Conservation (phyloP, 1,139 yeast genomes). For the Candida sp. region DNA sequence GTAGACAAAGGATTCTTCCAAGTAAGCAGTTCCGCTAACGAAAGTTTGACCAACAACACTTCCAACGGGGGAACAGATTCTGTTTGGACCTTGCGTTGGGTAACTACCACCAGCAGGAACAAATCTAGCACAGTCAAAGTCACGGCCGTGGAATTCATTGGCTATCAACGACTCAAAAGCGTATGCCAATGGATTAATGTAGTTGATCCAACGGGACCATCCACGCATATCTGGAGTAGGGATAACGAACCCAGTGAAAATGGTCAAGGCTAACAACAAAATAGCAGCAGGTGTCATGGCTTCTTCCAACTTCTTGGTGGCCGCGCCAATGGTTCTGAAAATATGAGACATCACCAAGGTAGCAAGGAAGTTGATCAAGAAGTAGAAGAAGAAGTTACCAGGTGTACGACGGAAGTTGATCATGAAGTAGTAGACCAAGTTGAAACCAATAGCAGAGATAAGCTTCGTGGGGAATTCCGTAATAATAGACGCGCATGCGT, state of each 20-base stretch:
- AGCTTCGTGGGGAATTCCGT: constrained; percentile 64
- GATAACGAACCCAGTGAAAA: constrained; percentile 64
- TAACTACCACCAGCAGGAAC: constrained; percentile 56
- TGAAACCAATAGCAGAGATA: constrained; percentile 46
- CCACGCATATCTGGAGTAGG: constrained; percentile 62
- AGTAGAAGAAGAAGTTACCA: constrained; percentile 64
- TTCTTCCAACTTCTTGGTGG: constrained; percentile 56
- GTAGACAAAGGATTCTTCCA: constrained; percentile 51
- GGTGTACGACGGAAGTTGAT: constrained; percentile 57
- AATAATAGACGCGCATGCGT: constrained; percentile 60
- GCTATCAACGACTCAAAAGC: constrained; percentile 60
- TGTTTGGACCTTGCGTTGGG: constrained; percentile 18
- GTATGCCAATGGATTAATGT: constrained; percentile 59
- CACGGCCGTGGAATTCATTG: constrained; percentile 55
- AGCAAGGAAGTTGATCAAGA: constrained; percentile 44
- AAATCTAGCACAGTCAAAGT: constrained; percentile 50
- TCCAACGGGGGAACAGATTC: constrained; percentile 69
- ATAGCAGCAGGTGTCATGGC: constrained; percentile 70
- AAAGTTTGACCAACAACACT: constrained; percentile 55
- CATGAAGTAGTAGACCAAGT: constrained; percentile 60
- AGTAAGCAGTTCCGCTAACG: constrained; percentile 64
- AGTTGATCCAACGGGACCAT: constrained; percentile 68
- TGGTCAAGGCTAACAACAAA: constrained; percentile 53
- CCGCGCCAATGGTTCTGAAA: constrained; percentile 64
- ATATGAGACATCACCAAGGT: constrained; percentile 59